phyloP scores from a whole-genome alignment of 2,329 filamentous ascomycete species.

The Zymoseptoria brevis region DNA sequence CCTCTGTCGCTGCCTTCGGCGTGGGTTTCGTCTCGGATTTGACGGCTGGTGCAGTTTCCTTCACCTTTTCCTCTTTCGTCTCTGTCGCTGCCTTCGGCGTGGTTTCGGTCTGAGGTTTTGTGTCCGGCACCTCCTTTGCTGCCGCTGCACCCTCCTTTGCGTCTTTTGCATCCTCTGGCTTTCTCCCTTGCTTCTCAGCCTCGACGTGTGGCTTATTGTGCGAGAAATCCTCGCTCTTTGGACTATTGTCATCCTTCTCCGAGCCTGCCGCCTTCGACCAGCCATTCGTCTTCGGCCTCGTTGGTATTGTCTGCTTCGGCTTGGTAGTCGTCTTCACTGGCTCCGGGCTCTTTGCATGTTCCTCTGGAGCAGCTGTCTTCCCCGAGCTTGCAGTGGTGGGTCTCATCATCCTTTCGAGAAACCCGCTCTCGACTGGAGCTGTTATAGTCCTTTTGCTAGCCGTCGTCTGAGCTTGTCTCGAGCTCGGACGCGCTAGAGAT shows the following conservation, averaged over 20 bases:
- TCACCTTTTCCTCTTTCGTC: no score
- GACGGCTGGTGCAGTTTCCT: no score
- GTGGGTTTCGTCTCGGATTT: no score
- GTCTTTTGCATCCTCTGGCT: not conserved
- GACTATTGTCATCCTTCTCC: constrained; percentile 28
- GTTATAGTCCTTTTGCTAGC: constrained; percentile 31
- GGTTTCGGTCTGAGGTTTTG: not conserved
- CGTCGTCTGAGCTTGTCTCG: constrained; percentile 35
- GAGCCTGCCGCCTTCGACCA: constrained; percentile 4
- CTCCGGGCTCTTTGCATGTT: constrained; percentile 42
- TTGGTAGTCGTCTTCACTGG: constrained; percentile 31
- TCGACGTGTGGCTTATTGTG: not conserved
- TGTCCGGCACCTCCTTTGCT: not conserved
- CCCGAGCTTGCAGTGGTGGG: constrained; percentile 62
- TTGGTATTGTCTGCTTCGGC: constrained; percentile 9
- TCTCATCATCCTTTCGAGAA: constrained; percentile 74
- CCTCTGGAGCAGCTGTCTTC: constrained; percentile 59
- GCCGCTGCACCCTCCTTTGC: constrained; percentile 24
- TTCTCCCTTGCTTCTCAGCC: not conserved
- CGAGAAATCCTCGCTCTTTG: constrained; percentile 18
- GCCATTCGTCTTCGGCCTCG: constrained; percentile 13
- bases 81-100: no score
- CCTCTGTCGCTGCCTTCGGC: no score
- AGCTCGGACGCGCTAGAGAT: constrained; percentile 40
- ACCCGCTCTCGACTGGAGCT: constrained; percentile 57